Percentiles rank a stretch among this genome's conserved stretches.
Evolutionary conservation across 139 green algal species (phyloP).

Genomic region (Coelastrella sp.): DNA sequence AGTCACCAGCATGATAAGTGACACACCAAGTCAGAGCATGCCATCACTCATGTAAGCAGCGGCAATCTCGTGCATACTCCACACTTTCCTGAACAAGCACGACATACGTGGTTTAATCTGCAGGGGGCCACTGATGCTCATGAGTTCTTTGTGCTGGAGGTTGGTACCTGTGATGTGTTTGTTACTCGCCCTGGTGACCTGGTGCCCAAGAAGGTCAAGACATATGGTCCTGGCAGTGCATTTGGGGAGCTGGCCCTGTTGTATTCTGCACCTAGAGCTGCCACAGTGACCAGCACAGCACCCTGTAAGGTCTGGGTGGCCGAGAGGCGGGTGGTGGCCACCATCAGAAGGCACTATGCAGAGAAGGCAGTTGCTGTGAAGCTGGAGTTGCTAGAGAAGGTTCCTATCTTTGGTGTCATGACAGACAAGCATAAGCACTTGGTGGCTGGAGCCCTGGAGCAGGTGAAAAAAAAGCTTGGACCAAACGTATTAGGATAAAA

Average conservation of each 20-base stretch:
- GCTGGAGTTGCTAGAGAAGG: slow-evolving; percentile 71
- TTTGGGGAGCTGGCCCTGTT: slow-evolving; percentile 97
- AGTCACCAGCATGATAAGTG: no score
- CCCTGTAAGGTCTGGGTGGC: slow-evolving; percentile 82
- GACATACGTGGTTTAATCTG: background rate
- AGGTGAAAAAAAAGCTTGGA: slow-evolving; percentile 46
- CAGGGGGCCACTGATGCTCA: slow-evolving; percentile 58
- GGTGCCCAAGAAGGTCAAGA: slow-evolving; percentile 49
- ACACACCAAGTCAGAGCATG: no score
- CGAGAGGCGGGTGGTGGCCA: slow-evolving; percentile 83
- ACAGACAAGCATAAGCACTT: slow-evolving; percentile 73
- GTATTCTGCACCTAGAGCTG: slow-evolving; percentile 87
- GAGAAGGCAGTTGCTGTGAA: slow-evolving; percentile 48
- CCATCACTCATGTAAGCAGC: no score
- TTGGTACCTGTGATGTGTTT: slow-evolving; percentile 61
- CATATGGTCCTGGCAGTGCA: slow-evolving; percentile 58
- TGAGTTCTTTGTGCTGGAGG: slow-evolving; percentile 71
- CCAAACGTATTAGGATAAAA: no score
- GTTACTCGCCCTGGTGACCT: slow-evolving; percentile 16
- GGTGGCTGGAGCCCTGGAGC: slow-evolving; percentile 85
- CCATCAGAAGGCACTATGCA: slow-evolving; percentile 82
- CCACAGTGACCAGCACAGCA: slow-evolving; percentile 79
- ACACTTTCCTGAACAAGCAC: no score
- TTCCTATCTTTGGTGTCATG: slow-evolving; percentile 81
- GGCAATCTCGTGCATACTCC: background rate